Evolutionary conservation across 805 yeast genomes (phyloP), one percentile per base, ranked within the genome.

Genomic region (Suhomyces prunicola): DNA sequence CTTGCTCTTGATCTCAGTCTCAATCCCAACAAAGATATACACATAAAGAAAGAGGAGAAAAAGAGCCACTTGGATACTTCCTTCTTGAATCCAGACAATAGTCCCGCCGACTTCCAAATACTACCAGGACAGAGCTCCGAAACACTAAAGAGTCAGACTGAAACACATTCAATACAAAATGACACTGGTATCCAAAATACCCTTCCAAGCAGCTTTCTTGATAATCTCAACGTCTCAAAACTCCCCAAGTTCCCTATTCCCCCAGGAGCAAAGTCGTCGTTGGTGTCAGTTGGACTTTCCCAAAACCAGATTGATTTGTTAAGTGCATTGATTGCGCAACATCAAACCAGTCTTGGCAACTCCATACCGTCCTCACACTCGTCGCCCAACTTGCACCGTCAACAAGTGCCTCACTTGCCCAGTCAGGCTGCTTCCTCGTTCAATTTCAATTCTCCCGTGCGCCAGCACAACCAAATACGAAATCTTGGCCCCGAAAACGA

Each of bases 251-350:
- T 85, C 13, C 79, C 81, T 0, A 89, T 88, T 4, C 94, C 94
- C 1, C 83, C 83, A 5, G 90, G 90, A 9, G 93, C 92, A 2
- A 80, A 82, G 56, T 69, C 76, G 19, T 80, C 90, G 1, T 66
- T 88, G 45, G 78, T 78, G 6, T 80, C 82, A 6, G 90, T 86
- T 2, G 94, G 94, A 0, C 74, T 88, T 42, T 74, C 83, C 2
- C 82, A 78, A 52, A 83, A 83, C 36, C 94, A 88, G 64, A 87
- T 88, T 12, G 89, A 86, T 60, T 83, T 90, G 2, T 71, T 88
- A 33, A 84, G 89, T 5, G 89, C 89, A 0, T 73, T 87, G 49
- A 82, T 87, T 31, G 92, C 91, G 0, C 88, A 85, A 59, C 87
- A 87, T 66, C 85, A 83, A 68, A 54, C 58, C 9, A 54, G 62